Percentiles rank a stretch among this genome's conserved stretches.
Evolutionary conservation across 192 early-diverging fungal species (phyloP).

Genomic region (Coemansia sp.): DNA sequence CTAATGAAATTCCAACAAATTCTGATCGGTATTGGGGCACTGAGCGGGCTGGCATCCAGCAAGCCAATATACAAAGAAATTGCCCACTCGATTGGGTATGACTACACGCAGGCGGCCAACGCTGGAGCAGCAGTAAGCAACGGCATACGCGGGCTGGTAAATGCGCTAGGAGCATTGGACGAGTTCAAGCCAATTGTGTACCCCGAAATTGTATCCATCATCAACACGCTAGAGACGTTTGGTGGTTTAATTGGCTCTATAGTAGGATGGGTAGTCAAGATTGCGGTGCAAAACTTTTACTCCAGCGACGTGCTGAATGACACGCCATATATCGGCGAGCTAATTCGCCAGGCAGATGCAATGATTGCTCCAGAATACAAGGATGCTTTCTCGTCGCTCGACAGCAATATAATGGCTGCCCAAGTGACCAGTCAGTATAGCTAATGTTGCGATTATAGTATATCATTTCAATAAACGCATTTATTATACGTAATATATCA

Average conservation of each 20-base stretch:
- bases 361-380: slow-evolving; percentile 26
- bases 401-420: background rate
- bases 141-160: slow-evolving; percentile 17
- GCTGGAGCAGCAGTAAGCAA: slow-evolving; percentile 25
- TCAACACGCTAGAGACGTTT: slow-evolving; percentile 23
- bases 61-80: slow-evolving; percentile 39
- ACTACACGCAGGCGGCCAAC: slow-evolving; percentile 16
- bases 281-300: slow-evolving; percentile 22
- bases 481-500: background rate
- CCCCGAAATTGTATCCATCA: slow-evolving; percentile 19
- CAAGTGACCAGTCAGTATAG: background rate
- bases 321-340: slow-evolving; percentile 47
- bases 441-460: slow-evolving; percentile 2
- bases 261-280: slow-evolving; percentile 22
- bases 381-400: slow-evolving; percentile 8
- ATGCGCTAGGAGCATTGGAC: slow-evolving; percentile 14
- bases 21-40: slow-evolving; percentile 1
- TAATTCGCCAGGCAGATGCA: slow-evolving; percentile 29
- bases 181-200: slow-evolving; percentile 41
- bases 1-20: slow-evolving; percentile 12
- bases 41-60: background rate
- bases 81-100: slow-evolving; percentile 36
- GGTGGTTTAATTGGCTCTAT: slow-evolving; percentile 30
- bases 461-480: background rate
- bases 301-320: slow-evolving; percentile 34